Evolutionary conservation across 176 grass and related monocot species (phyloP).

Genomic region (Bothriochloa decipiens): DNA sequence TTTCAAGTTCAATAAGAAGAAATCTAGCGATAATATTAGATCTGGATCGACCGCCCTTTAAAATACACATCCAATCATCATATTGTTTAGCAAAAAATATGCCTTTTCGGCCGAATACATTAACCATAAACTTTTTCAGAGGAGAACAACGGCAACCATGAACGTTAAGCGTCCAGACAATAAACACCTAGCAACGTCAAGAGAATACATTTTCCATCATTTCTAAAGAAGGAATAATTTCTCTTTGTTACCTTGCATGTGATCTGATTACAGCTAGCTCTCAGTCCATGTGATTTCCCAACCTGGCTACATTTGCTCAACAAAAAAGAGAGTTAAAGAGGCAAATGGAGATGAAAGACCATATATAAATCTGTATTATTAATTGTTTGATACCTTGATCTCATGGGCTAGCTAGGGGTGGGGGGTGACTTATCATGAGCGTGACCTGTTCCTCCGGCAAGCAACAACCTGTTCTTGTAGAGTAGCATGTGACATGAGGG

Average conservation of each 20-base stretch:
- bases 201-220: conserved; percentile 4
- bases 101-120: conserved; percentile 5
- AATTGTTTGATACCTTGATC: conserved; percentile 38
- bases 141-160: neutral
- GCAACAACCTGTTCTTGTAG: conserved; percentile 63
- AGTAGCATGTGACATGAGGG: conserved; percentile 59
- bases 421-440: conserved; percentile 24
- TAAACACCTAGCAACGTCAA: conserved; percentile 35
- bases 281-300: conserved; percentile 60
- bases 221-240: conserved; percentile 31
- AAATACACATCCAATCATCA: neutral
- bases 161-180: neutral
- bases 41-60: neutral
- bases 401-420: conserved; percentile 17
- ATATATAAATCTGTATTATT: neutral
- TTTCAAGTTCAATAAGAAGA: neutral
- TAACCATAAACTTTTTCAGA: neutral
- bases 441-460: conserved; percentile 60
- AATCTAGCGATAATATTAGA: neutral
- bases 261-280: conserved; percentile 44
- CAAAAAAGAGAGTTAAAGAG: conserved; percentile 38
- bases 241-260: conserved; percentile 20
- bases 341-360: conserved; percentile 21
- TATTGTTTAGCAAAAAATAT: neutral
- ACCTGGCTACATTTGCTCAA: conserved; percentile 49